Evolutionary conservation across 2,329 filamentous ascomycete genomes (phyloP).

Genomic region (Sarocladium strictum): DNA sequence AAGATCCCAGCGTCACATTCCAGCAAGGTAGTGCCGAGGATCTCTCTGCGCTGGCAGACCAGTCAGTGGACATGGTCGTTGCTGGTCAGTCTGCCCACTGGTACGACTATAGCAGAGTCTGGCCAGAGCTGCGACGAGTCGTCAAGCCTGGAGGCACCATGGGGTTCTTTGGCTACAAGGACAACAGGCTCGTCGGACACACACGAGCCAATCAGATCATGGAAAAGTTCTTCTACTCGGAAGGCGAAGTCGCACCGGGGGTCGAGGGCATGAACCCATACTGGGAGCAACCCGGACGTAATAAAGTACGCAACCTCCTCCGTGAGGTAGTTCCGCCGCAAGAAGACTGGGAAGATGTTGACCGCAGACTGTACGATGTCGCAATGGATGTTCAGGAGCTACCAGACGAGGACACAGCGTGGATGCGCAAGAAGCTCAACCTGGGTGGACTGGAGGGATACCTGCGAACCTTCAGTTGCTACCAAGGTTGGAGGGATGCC

Average conservation of each 20-base stretch:
- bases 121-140: constrained; percentile 48
- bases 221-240: constrained; percentile 48
- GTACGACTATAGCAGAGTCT: constrained; percentile 54
- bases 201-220: constrained; percentile 47
- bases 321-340: constrained; percentile 45
- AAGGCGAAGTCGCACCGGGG: constrained; percentile 36
- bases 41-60: constrained; percentile 41
- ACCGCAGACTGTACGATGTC: constrained; percentile 52
- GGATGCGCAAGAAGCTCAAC: constrained; percentile 48
- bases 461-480: constrained; percentile 54
- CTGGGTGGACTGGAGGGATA: constrained; percentile 57
- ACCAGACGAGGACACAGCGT: constrained; percentile 28
- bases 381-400: constrained; percentile 31
- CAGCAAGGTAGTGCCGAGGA: constrained; percentile 47
- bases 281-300: constrained; percentile 57
- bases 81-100: constrained; percentile 60
- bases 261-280: constrained; percentile 47
- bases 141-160: constrained; percentile 50
- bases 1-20: constrained; percentile 40
- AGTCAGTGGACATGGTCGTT: constrained; percentile 44
- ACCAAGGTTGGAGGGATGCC: constrained; percentile 50
- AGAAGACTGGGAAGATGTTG: constrained; percentile 45
- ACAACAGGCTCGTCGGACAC: constrained; percentile 52
- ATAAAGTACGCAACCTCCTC: constrained; percentile 46
- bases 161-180: constrained; percentile 56